phyloP scores from a whole-genome alignment of 345 rosid genomes.

The Eucalyptus regnans region DNA sequence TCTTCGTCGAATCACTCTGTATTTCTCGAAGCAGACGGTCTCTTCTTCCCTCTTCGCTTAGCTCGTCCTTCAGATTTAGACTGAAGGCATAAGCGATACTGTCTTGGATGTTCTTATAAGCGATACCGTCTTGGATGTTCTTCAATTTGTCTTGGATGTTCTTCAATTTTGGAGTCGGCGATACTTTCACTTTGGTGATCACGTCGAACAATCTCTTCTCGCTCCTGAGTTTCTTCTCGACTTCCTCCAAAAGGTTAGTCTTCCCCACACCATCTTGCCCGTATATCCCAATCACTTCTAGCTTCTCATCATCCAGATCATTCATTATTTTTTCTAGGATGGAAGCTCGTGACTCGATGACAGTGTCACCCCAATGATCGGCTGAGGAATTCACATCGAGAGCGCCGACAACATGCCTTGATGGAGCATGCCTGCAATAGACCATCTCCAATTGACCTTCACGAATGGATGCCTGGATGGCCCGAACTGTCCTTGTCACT shows the following conservation, averaged over 20 bases:
- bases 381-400: neutral
- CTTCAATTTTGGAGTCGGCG: no score
- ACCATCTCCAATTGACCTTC: accelerated
- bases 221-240: neutral
- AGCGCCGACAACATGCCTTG: neutral
- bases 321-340: neutral
- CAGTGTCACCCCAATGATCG: neutral
- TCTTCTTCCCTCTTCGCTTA: neutral
- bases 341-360: neutral
- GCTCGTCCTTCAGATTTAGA: neutral
- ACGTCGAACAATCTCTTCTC: neutral
- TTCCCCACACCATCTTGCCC: neutral
- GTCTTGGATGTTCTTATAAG: no score
- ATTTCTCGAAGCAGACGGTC: accelerated
- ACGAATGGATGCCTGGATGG: accelerated
- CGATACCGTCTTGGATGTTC: no score
- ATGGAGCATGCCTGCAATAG: neutral
- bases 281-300: neutral
- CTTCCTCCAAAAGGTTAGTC: neutral
- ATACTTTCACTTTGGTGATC: neutral
- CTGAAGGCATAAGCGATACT: neutral
- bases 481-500: neutral
- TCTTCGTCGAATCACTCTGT: neutral
- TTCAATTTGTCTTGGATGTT: no score
- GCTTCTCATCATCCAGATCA: neutral